Conservation (phyloP, 805 yeast genomes). For the Yamadazyma philogaea region DNA sequence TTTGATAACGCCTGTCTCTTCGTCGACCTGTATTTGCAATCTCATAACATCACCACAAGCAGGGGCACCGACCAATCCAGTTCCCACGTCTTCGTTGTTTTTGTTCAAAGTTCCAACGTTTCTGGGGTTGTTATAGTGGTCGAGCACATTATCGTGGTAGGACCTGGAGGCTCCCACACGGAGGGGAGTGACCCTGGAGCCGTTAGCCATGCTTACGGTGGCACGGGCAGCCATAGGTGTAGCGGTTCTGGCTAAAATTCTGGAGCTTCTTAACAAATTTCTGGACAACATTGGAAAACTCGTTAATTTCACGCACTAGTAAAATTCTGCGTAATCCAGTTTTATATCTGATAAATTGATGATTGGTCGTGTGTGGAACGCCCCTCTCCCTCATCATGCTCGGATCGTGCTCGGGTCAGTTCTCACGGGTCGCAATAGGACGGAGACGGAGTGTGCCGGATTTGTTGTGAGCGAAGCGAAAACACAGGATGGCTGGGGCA, state of each 20-base stretch:
- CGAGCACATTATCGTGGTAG: conserved; percentile 93
- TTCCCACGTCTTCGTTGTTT: conserved; percentile 73
- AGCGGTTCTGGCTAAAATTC: conserved; percentile 1
- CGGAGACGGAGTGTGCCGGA: not conserved
- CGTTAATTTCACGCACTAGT: conserved; percentile 1
- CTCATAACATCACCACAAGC: conserved; percentile 99
- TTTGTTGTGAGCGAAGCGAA: not conserved
- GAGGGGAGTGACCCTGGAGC: not conserved
- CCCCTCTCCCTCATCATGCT: too few species aligned
- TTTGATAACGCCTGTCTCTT: conserved; percentile 82
- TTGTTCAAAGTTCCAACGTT: conserved; percentile 94
- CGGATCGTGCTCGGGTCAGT: conserved; percentile 7
- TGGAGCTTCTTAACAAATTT: conserved; percentile 19
- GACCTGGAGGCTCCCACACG: conserved; percentile 21
- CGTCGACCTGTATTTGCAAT: conserved; percentile 90
- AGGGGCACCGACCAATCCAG: conserved; percentile 98
- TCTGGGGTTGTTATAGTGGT: conserved; percentile 94
- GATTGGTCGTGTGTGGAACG: conserved; percentile 6
- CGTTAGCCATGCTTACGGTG: conserved; percentile 2
- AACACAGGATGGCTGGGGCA: too few species aligned
- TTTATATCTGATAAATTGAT: not conserved
- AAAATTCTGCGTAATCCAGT: conserved; percentile 1
- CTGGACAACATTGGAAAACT: conserved; percentile 23
- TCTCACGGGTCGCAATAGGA: not conserved
- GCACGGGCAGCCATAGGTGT: conserved; percentile 7